Conservation (phyloP, 164 flowering plant species). For the Macadamia tetraphylla region DNA sequence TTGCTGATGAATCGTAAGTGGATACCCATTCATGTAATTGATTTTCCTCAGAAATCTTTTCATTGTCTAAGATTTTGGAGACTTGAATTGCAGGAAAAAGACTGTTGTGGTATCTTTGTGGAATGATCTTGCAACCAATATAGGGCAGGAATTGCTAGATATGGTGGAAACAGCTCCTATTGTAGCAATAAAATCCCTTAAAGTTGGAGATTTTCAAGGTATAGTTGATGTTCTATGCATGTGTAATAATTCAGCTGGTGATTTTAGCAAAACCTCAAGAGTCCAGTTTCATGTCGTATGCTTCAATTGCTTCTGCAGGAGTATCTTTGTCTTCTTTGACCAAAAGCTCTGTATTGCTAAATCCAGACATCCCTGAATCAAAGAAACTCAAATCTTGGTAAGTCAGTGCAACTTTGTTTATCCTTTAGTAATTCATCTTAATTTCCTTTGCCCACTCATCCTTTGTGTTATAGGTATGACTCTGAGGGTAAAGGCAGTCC, state of each 20-base stretch:
- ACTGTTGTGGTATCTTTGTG: slow-evolving; percentile 86
- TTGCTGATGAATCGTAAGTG: slow-evolving; percentile 88
- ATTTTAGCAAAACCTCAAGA: no score
- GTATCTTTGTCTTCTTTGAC: slow-evolving; percentile 67
- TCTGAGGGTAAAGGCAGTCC: slow-evolving; percentile 79
- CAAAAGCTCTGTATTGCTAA: slow-evolving; percentile 52
- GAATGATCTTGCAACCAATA: slow-evolving; percentile 81
- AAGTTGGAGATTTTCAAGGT: slow-evolving; percentile 96
- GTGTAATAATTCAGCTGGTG: no score
- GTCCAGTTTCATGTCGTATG: neutral
- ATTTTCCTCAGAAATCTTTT: neutral
- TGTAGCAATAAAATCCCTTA: slow-evolving; percentile 77
- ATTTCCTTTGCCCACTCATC: neutral
- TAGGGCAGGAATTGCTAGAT: slow-evolving; percentile 82
- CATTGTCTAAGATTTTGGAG: neutral
- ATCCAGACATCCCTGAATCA: slow-evolving; percentile 88
- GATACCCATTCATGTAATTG: neutral
- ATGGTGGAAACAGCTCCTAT: slow-evolving; percentile 63
- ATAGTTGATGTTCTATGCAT: slow-evolving; percentile 1
- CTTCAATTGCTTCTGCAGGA: slow-evolving; percentile 37
- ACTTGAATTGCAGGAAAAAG: slow-evolving; percentile 55
- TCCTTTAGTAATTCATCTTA: neutral
- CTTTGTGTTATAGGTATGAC: slow-evolving; percentile 55
- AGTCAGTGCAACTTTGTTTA: neutral
- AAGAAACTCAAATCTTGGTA: slow-evolving; percentile 73